Conservation (phyloP, 805 yeast species). For the Nakazawaea sp. region DNA sequence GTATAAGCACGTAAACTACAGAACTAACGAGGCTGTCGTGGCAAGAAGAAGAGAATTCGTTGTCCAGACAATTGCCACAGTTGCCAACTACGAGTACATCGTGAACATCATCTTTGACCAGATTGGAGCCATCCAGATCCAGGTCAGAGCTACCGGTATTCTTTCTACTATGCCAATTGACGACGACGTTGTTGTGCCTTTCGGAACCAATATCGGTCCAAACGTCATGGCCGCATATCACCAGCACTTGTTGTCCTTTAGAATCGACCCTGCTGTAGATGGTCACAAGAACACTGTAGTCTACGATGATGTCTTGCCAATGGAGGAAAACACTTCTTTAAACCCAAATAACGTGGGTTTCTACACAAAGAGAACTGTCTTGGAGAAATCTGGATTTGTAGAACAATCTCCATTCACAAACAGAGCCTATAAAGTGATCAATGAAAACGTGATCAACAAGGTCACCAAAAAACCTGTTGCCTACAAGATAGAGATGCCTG, state of each 20-base stretch:
- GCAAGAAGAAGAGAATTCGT: constrained; percentile 76
- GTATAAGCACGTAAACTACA: constrained; percentile 74
- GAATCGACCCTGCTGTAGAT: constrained; percentile 79
- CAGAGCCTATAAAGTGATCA: constrained; percentile 69
- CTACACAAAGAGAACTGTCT: constrained; percentile 51
- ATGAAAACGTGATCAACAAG: constrained; percentile 67
- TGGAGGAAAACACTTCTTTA: constrained; percentile 43
- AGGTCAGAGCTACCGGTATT: constrained; percentile 83
- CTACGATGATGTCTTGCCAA: constrained; percentile 61
- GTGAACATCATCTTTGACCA: constrained; percentile 66
- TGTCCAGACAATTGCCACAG: constrained; percentile 77
- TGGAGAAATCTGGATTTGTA: constrained; percentile 65
- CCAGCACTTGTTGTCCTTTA: constrained; percentile 72
- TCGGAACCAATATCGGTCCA: constrained; percentile 76
- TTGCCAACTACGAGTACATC: constrained; percentile 78
- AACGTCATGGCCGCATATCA: constrained; percentile 81
- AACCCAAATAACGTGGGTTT: constrained; percentile 72
- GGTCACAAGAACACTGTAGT: constrained; percentile 74
- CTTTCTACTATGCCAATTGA: constrained; percentile 81
- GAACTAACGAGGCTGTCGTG: constrained; percentile 62
- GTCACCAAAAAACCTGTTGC: constrained; percentile 68
- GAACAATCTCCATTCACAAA: constrained; percentile 73
- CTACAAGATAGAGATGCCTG: constrained; percentile 68
- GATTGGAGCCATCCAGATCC: constrained; percentile 73
- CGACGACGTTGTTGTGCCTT: constrained; percentile 52